Base-by-base conservation (phyloP, 805 yeast species). In the Saccharomycopsis fibuligera region DNA sequence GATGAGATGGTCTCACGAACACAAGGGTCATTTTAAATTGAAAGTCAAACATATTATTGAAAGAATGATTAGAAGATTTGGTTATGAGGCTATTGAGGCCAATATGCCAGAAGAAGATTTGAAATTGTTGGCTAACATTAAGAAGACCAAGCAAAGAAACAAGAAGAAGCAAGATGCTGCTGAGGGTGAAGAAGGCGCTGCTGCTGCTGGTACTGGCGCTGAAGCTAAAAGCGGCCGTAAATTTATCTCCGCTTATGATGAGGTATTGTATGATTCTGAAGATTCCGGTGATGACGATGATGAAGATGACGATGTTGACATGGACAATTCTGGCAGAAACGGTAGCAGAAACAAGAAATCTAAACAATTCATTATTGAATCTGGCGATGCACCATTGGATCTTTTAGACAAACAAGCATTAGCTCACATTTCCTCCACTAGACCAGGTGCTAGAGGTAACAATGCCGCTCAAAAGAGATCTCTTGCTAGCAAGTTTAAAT, bases 1-100 rank as follows among this genome's bases (percentile, higher is more conserved):
- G 59, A 72, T 93, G 76, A 79, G 81, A 53, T 90, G 97, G 93
- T 87, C 96, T 37, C 93, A 88, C 63, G 97, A 90, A 63, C 97
- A 91, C 66, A 87, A 88, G 60, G 95, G 95, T 42, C 96, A 89
- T 62, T 93, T 93, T 75, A 89, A 87, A 63, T 78, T 90, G 12
- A 91, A 87, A 65, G 91, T 93, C 33, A 87, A 88, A 69, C 97
- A 93, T 61, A 84, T 93, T 47, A 72, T 93, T 54, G 99, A 93
- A 72, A 78, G 98, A 58, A 70, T 93, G 60, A 78, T 91, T 47
- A 79, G 99, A 63, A 81, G 89, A 62, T 88, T 87, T 62, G 96
- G 98, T n/a, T 75, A 78, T 54, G 97, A 90, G 30, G 75, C 71
- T n/a, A 76, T 93, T 45, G 96, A 86, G 61, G 69, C 69, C 47